Evolutionary conservation across 2,329 filamentous ascomycete species (phyloP), one percentile per base, ranked within the genome.

Genomic region (Samsoniella hepiali): DNA sequence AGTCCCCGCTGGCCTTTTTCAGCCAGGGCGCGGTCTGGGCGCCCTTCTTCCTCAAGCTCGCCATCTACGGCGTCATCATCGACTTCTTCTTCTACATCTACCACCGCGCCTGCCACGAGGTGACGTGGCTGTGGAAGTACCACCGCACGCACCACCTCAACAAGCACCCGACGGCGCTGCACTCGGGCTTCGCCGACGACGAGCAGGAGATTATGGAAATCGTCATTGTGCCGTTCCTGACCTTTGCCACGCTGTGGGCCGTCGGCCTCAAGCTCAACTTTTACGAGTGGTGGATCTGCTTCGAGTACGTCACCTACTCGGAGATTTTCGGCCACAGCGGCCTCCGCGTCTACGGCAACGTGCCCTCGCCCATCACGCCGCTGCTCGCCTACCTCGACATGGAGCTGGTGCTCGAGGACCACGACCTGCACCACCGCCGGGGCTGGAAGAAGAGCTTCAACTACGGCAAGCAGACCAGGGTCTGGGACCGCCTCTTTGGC

Each of bases 231-330:
- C 78, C 78, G 0, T 65, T 79, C 29, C 67, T 78, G 57, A 73
- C 78, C 3, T 80, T 73, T 65, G 69, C 69, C 49, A 74, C 70
- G 1, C 63, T 79, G 22, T 75, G 72, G 63, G 38, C 64, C 9
- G 7, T 71, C 51, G 76, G 77, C 0, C 49, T 79, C 6, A 76
- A 77, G 1, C 75, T 80, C 74, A 76, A 76, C 6, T 81, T 81
- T 66, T 79, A 80, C 58, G 77, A 79, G 51, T 78, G 76, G 77
- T 81, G 78, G 78, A 65, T 81, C 17, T 80, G 78, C 67, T 75
- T 78, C 62, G 71, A 77, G 63, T 81, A 78, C 59, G 71, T 81
- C 38, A 71, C 77, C 7, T 80, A 74, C 66, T 68, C 75, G 17
- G 77, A 79, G 63, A 62, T 78, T 8, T 68, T 71, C 34, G 77